Evolutionary conservation across 2,329 filamentous ascomycete genomes (phyloP).

Genomic region (Fusarium brevicatenulatum): DNA sequence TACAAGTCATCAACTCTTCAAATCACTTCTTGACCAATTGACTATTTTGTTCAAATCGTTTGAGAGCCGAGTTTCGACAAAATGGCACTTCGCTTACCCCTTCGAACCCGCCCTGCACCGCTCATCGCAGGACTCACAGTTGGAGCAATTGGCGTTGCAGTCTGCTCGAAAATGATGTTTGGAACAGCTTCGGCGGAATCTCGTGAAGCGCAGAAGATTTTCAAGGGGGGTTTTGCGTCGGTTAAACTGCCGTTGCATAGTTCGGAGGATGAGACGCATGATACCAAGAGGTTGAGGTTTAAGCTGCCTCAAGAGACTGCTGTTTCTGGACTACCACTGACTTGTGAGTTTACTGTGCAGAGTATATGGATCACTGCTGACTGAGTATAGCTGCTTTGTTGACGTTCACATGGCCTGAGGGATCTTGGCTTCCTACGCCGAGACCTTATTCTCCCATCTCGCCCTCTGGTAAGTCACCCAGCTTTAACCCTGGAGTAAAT

Average conservation of each 20-base stretch:
- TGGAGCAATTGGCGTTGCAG: conserved; percentile 24
- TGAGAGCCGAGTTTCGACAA: background rate
- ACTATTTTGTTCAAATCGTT: fast-evolving
- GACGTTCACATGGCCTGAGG: conserved; percentile 67
- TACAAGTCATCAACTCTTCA: background rate
- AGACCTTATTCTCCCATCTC: conserved; percentile 73
- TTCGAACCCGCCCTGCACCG: conserved; percentile 35
- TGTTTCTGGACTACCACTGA: conserved; percentile 60
- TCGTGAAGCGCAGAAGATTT: conserved; percentile 35
- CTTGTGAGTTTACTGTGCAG: conserved; percentile 50
- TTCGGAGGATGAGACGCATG: conserved; percentile 64
- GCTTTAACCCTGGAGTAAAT: fast-evolving
- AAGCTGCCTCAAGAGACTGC: conserved; percentile 59
- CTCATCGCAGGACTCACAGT: conserved; percentile 39
- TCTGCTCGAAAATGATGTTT: conserved; percentile 38
- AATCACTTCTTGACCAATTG: fast-evolving
- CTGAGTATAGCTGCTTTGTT: conserved; percentile 61
- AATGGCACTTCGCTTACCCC: conserved; percentile 27
- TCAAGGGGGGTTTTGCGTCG: conserved; percentile 54
- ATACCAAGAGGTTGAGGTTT: conserved; percentile 68
- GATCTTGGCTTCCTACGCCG: conserved; percentile 66
- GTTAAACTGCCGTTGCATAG: conserved; percentile 61
- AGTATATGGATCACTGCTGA: background rate
- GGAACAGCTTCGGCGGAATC: conserved; percentile 39
- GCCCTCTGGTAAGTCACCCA: background rate